phyloP scores from a whole-genome alignment of 2,329 filamentous ascomycete species.

The Byssochlamys sp. region DNA sequence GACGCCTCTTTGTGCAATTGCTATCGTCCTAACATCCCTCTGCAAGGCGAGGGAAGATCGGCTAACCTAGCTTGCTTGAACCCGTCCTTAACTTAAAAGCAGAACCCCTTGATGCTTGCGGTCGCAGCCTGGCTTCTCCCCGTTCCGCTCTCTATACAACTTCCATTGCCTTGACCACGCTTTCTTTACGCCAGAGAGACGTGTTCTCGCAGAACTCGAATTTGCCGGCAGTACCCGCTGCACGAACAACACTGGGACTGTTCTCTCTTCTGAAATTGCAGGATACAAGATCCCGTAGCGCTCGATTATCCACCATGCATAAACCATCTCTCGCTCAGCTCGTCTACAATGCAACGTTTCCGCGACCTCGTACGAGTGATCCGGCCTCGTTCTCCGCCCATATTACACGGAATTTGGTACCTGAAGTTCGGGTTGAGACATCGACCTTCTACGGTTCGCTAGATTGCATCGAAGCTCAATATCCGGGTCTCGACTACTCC shows the following conservation, averaged over 20 bases:
- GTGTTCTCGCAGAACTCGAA: neutral
- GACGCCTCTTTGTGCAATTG: neutral
- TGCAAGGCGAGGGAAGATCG: neutral
- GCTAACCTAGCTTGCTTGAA: neutral
- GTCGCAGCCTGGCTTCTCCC: neutral
- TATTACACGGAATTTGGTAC: constrained; percentile 52
- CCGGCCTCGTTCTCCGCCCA: constrained; percentile 51
- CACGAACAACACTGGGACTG: neutral
- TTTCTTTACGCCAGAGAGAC: neutral
- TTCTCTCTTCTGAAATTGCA: neutral
- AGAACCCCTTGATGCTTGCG: neutral
- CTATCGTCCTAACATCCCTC: neutral
- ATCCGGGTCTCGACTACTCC: constrained; percentile 57
- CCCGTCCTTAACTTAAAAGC: neutral
- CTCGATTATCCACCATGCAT: constrained; percentile 40
- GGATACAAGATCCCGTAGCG: neutral
- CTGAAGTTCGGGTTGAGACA: constrained; percentile 56
- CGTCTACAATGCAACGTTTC: constrained; percentile 51
- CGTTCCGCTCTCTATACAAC: neutral
- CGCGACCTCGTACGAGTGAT: constrained; percentile 46
- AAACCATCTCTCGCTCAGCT: constrained; percentile 50
- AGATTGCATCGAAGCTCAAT: constrained; percentile 56
- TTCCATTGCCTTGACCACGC: neutral
- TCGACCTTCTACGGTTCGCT: constrained; percentile 55
- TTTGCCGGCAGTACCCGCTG: neutral